These are phyloP conservation scores for Colletotrichum sp. DNA, from an alignment of 2,329 filamentous ascomycete species.

Conservation along the genomic window DNA sequence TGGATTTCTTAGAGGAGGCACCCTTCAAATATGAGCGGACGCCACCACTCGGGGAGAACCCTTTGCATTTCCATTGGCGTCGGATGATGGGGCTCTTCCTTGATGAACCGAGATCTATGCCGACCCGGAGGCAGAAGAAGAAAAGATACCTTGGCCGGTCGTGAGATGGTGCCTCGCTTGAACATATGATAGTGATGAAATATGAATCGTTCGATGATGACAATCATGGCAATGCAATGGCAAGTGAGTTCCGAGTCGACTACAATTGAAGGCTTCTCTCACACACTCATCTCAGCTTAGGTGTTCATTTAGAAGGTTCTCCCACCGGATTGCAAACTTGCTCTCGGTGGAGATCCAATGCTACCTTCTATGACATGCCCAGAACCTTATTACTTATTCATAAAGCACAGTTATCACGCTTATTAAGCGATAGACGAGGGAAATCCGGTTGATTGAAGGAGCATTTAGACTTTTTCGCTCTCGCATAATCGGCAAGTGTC, in stretches of 20 bases:
- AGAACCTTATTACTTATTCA: background rate
- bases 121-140: background rate
- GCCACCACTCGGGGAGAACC: background rate
- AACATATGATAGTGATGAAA: background rate
- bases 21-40: constrained; percentile 3
- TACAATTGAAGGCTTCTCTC: background rate
- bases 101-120: background rate
- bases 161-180: background rate
- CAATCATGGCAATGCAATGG: background rate
- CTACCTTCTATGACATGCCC: background rate
- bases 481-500: background rate
- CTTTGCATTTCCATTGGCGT: constrained; percentile 6
- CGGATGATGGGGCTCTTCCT: background rate
- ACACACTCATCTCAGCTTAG: background rate
- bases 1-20: constrained; percentile 3
- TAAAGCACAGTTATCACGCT: background rate
- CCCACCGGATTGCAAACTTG: background rate
- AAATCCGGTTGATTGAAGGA: background rate
- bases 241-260: background rate
- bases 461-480: background rate
- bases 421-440: background rate
- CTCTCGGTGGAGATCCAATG: background rate
- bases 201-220: background rate
- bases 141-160: background rate
- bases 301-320: background rate